phyloP scores from a whole-genome alignment of 257 asterid species.

The Parsonsia alboflavescens region DNA sequence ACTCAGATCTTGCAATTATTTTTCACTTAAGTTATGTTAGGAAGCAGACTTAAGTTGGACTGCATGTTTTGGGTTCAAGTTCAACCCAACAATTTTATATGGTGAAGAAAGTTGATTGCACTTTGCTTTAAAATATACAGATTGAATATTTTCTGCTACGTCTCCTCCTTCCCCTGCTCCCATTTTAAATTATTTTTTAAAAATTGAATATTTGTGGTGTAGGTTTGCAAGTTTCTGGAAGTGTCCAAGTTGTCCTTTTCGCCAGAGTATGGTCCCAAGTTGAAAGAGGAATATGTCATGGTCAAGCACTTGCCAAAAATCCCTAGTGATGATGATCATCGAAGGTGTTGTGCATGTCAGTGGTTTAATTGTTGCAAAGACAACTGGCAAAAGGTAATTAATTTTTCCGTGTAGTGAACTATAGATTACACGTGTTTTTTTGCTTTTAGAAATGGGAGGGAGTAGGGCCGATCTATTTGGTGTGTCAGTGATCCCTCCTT shows the following conservation, averaged over 20 bases:
- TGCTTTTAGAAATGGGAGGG: not conserved
- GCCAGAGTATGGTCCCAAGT: constrained; percentile 93
- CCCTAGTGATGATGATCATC: constrained; percentile 31
- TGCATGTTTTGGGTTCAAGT: not conserved
- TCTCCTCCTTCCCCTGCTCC: not conserved
- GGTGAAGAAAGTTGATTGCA: not conserved
- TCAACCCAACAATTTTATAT: not conserved
- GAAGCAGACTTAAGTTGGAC: not conserved
- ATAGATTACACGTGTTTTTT: not conserved
- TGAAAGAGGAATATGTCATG: constrained; percentile 83
- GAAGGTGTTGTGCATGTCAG: constrained; percentile 58
- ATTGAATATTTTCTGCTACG: not conserved
- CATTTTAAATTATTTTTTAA: no score
- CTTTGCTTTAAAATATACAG: not conserved
- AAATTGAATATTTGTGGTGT: not conserved
- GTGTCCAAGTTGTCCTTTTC: constrained; percentile 86
- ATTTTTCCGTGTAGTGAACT: constrained; percentile 18
- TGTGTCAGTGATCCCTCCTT: not conserved
- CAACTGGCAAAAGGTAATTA: constrained; percentile 89
- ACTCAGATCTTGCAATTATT: not conserved
- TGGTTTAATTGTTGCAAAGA: constrained; percentile 84
- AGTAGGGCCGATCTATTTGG: not conserved
- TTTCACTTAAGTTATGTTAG: not conserved
- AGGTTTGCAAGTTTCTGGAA: constrained; percentile 92
- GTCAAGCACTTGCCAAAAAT: constrained; percentile 76